These are phyloP conservation scores for Wickerhamomyces chambardii DNA, from an alignment of 805 yeast species.

Conservation along the genomic window DNA sequence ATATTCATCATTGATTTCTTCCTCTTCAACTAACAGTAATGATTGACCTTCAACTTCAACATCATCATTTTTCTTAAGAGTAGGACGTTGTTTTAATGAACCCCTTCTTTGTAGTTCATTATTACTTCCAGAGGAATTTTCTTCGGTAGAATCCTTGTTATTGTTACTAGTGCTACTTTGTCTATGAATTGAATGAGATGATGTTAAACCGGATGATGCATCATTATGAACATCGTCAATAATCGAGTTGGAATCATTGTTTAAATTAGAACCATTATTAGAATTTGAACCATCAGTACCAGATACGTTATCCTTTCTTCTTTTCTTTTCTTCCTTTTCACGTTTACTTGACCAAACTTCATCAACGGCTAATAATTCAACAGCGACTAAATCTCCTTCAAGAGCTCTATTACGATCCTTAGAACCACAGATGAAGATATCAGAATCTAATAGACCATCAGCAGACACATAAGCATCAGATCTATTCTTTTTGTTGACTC, in stretches of 20 bases:
- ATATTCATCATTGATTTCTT: slow-evolving; percentile 85
- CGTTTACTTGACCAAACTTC: slow-evolving; percentile 97
- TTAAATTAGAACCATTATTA: slow-evolving; percentile 31
- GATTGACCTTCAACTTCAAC: slow-evolving; percentile 99
- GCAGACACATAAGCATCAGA: slow-evolving; percentile 98
- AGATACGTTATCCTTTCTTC: slow-evolving; percentile 59
- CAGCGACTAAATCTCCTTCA: slow-evolving; percentile 95
- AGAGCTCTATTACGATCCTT: slow-evolving; percentile 96
- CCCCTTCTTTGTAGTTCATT: slow-evolving; percentile 60
- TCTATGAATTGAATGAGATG: slow-evolving; percentile 7
- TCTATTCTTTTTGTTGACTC: slow-evolving; percentile 94
- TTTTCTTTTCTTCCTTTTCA: slow-evolving; percentile 95
- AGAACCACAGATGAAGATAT: slow-evolving; percentile 95
- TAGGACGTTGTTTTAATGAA: slow-evolving; percentile 88
- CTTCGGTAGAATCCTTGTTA: slow-evolving; percentile 20
- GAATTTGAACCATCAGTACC: slow-evolving; percentile 23
- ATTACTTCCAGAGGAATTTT: slow-evolving; percentile 19
- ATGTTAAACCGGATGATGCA: slow-evolving; percentile 50
- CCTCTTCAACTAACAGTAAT: slow-evolving; percentile 84
- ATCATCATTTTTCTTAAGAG: slow-evolving; percentile 96
- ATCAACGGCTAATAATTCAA: slow-evolving; percentile 88
- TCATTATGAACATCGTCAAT: slow-evolving; percentile 73
- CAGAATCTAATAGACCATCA: slow-evolving; percentile 92
- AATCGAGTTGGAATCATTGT: slow-evolving; percentile 41
- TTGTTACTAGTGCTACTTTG: slow-evolving; percentile 11